Percentiles rank a stretch among this genome's conserved stretches.
phyloP scores from a whole-genome alignment of 2,329 filamentous ascomycete genomes.

The Acrocalymma vagum region DNA sequence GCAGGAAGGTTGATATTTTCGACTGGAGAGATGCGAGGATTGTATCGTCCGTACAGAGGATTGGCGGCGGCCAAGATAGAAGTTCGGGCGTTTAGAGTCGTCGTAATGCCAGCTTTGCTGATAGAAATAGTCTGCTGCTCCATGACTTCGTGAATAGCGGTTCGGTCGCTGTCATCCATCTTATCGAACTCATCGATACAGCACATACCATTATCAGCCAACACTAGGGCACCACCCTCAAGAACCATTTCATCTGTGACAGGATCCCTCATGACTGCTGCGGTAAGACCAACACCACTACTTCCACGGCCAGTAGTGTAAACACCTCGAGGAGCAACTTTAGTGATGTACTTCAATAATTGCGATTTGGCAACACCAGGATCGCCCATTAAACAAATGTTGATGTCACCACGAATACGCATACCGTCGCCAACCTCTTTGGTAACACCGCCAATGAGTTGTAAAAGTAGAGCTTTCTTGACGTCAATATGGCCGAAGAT shows the following conservation, averaged over 20 bases:
- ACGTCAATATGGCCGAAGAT: slow-evolving; percentile 97
- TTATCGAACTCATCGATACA: slow-evolving; percentile 90
- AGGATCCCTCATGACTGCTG: slow-evolving; percentile 83
- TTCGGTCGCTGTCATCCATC: slow-evolving; percentile 85
- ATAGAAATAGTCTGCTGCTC: slow-evolving; percentile 88
- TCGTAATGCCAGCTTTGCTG: slow-evolving; percentile 93
- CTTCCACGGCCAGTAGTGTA: slow-evolving; percentile 84
- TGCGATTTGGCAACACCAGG: slow-evolving; percentile 99
- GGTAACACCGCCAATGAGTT: slow-evolving; percentile 93
- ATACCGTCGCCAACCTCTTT: slow-evolving; percentile 98
- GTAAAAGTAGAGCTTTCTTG: slow-evolving; percentile 95
- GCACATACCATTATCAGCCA: slow-evolving; percentile 85
- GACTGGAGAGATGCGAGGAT: slow-evolving; percentile 94
- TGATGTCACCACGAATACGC: slow-evolving; percentile 98
- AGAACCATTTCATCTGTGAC: slow-evolving; percentile 87
- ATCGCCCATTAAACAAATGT: slow-evolving; percentile 98
- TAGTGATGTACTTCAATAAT: slow-evolving; percentile 96
- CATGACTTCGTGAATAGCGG: slow-evolving; percentile 88
- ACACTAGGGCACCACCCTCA: slow-evolving; percentile 79
- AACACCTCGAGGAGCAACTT: slow-evolving; percentile 92
- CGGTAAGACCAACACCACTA: slow-evolving; percentile 83
- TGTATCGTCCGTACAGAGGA: slow-evolving; percentile 96
- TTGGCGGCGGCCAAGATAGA: slow-evolving; percentile 97
- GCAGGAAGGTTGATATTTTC: slow-evolving; percentile 99
- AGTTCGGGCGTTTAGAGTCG: slow-evolving; percentile 93